Conservation (phyloP, 2,329 filamentous ascomycete genomes). For the Sordariomycetes sp. region DNA sequence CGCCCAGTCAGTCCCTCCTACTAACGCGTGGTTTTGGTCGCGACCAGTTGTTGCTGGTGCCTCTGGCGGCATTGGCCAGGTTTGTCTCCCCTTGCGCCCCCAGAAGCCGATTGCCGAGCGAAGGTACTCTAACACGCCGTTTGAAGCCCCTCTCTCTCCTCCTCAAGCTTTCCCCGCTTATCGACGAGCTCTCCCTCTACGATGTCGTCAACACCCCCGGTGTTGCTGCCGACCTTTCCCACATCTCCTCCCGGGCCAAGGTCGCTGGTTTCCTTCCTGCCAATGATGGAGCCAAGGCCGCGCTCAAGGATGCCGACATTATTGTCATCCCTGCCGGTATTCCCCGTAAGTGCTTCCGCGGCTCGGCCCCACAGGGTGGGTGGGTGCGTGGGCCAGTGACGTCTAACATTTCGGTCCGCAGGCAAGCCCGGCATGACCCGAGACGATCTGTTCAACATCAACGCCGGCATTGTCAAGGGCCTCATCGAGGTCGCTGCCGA, state of each 20-base stretch:
- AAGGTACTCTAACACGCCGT: background rate
- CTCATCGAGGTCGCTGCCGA: conserved; percentile 83
- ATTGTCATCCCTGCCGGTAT: conserved; percentile 97
- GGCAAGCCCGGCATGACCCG: conserved; percentile 99
- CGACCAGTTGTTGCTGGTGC: conserved; percentile 78
- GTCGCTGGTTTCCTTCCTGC: conserved; percentile 79
- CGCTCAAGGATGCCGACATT: conserved; percentile 87
- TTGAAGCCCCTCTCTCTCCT: conserved; percentile 85
- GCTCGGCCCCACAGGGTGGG: background rate
- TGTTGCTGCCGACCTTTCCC: conserved; percentile 90
- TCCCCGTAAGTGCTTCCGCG: conserved; percentile 58
- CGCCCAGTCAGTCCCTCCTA: background rate
- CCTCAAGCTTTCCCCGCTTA: conserved; percentile 77
- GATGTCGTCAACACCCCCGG: conserved; percentile 99
- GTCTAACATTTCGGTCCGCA: conserved; percentile 22
- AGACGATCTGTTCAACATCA: conserved; percentile 99
- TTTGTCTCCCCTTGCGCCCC: conserved; percentile 21
- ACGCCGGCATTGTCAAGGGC: conserved; percentile 93
- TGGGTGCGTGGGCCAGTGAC: background rate
- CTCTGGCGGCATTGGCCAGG: conserved; percentile 97
- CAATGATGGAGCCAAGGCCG: conserved; percentile 74
- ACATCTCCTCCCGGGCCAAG: conserved; percentile 88
- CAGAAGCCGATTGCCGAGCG: background rate
- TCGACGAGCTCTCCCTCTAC: conserved; percentile 92
- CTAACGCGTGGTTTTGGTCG: conserved; percentile 2